These are phyloP conservation scores for Paradendryphiella salina DNA, from an alignment of 2,329 filamentous ascomycete genomes.

Conservation along the genomic window DNA sequence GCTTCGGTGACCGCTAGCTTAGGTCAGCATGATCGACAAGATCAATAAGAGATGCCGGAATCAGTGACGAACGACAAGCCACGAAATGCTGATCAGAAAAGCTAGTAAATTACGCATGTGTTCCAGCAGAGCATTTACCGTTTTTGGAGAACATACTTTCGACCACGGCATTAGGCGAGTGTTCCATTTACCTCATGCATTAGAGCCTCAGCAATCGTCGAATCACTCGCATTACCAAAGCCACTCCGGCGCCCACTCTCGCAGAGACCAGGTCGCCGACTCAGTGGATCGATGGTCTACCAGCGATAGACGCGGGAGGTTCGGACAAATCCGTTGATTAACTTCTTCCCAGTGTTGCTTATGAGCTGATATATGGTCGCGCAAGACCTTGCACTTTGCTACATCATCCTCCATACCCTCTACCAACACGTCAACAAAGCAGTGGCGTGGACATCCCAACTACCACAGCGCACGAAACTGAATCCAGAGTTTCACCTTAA, in stretches of 20 bases:
- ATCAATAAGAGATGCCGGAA: conserved; percentile 11
- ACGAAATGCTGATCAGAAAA: conserved; percentile 5
- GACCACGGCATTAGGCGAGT: conserved; percentile 10
- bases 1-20: too few species aligned
- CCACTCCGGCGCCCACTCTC: neutral
- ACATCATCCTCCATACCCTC: neutral
- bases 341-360: neutral
- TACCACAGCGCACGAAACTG: conserved; percentile 14
- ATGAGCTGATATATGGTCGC: conserved; percentile 4
- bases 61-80: conserved; percentile 23
- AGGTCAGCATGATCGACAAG: conserved; percentile 20
- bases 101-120: conserved; percentile 3
- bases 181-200: conserved; percentile 1
- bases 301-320: conserved; percentile 1
- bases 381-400: neutral
- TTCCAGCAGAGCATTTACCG: conserved; percentile 3
- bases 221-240: conserved; percentile 3
- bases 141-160: conserved; percentile 1
- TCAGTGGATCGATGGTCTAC: conserved; percentile 16
- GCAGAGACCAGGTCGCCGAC: conserved; percentile 13
- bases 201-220: conserved; percentile 7
- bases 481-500: conserved; percentile 4
- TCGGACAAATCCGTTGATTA: neutral
- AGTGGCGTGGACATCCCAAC: conserved; percentile 16
- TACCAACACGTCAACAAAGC: conserved; percentile 4